Evolutionary conservation across 345 rosid genomes (phyloP).

Genomic region (Excoecaria cochinchinensis): DNA sequence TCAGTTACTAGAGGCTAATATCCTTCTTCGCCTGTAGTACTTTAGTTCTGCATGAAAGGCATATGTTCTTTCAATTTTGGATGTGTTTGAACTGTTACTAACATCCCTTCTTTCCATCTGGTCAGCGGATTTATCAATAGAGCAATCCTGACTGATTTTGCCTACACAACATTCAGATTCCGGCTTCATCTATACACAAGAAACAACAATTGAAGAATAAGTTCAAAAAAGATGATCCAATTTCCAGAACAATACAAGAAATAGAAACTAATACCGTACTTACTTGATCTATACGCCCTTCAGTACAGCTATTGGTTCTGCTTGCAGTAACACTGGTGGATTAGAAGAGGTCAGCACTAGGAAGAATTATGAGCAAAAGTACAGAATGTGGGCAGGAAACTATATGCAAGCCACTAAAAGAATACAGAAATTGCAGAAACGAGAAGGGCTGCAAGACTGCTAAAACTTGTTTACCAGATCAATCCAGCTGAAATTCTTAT

Average conservation of each 20-base stretch:
- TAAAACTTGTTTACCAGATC: no score
- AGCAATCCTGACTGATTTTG: slow-evolving; percentile 4
- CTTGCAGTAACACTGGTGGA: slow-evolving; percentile 3
- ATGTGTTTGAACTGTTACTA: not conserved
- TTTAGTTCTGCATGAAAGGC: not conserved
- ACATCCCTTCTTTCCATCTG: not conserved
- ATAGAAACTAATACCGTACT: not conserved
- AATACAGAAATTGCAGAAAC: not conserved
- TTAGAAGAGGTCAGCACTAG: slow-evolving; percentile 1
- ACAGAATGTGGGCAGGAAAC: not conserved
- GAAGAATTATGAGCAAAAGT: not conserved
- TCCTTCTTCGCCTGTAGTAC: slow-evolving; percentile 24
- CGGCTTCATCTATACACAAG: slow-evolving; percentile 5
- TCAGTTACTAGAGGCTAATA: not conserved
- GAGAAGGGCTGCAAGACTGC: not conserved
- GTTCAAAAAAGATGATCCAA: not conserved
- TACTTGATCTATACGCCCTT: slow-evolving; percentile 1
- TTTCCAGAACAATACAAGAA: not conserved
- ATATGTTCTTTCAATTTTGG: not conserved
- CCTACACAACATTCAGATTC: not conserved
- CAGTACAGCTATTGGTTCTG: not conserved
- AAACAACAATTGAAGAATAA: not conserved
- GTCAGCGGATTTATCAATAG: slow-evolving; percentile 8
- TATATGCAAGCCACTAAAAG: not conserved
- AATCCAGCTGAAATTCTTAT: no score